Evolutionary conservation across 345 rosid species (phyloP).

Genomic region (Gossypium stocksii): DNA sequence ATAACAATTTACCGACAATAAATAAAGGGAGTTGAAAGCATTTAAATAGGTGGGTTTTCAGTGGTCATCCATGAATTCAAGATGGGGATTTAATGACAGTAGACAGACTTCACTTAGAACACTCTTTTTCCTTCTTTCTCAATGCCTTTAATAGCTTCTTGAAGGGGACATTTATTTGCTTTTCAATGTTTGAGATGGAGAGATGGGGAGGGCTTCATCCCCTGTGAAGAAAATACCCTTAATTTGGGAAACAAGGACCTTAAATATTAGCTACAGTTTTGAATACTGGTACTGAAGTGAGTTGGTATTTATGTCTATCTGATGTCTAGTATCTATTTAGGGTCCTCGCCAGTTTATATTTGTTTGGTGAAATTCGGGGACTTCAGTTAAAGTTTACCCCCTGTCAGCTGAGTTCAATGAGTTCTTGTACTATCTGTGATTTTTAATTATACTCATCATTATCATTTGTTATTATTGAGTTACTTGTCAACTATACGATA

Average conservation of each 20-base stretch:
- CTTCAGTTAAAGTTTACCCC: not conserved
- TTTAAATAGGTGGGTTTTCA: not conserved
- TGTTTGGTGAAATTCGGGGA: slow-evolving; percentile 35
- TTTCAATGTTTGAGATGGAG: too few species aligned
- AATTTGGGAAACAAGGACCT: not conserved
- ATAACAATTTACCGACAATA: too few species aligned
- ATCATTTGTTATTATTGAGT: too few species aligned
- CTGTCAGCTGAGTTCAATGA: too few species aligned
- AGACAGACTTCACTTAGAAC: not conserved
- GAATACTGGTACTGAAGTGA: slow-evolving; percentile 22
- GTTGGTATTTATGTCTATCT: slow-evolving; percentile 22
- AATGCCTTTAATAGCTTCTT: too few species aligned
- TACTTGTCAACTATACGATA: too few species aligned
- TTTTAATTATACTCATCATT: too few species aligned
- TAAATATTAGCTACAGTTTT: slow-evolving; percentile 12
- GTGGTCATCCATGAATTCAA: not conserved
- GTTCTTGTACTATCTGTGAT: too few species aligned
- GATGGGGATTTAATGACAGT: not conserved
- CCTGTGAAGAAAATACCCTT: not conserved
- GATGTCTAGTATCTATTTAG: slow-evolving; percentile 27
- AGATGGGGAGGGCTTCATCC: not conserved
- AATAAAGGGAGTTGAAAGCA: too few species aligned
- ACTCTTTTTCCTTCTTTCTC: not conserved
- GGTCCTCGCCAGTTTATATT: slow-evolving; percentile 33
- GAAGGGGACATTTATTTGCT: not conserved